A percentile compares a stretch with the other conserved stretches of the same genome.
Conservation (phyloP, 2,329 filamentous ascomycete genomes). For the Rhinocladiella similis region DNA sequence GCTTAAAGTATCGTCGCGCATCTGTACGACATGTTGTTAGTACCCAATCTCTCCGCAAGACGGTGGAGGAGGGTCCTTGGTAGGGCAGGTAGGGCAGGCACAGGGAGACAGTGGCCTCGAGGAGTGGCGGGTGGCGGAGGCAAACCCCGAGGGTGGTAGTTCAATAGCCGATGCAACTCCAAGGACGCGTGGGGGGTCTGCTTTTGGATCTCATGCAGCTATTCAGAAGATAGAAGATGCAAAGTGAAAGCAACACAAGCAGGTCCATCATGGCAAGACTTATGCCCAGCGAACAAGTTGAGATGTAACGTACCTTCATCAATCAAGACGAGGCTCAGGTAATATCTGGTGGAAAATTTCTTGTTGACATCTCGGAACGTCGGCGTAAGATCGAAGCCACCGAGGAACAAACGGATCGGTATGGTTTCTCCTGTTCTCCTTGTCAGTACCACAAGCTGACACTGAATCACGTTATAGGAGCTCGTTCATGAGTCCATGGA, state of each 20-base stretch:
- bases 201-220: background rate
- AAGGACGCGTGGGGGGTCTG: background rate
- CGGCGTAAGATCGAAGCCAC: constrained; percentile 94
- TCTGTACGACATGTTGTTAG: constrained; percentile 48
- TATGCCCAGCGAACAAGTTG: background rate
- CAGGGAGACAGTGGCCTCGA: background rate
- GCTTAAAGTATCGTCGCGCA: constrained; percentile 96
- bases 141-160: background rate
- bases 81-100: background rate
- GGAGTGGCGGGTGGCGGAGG: background rate
- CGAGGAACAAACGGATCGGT: constrained; percentile 93
- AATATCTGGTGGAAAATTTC: constrained; percentile 98
- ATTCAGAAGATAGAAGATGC: background rate
- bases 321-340: constrained; percentile 91
- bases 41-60: background rate
- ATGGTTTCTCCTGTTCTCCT: constrained; percentile 71
- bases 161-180: constrained; percentile 35
- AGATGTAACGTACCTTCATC: constrained; percentile 70
- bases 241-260: too few species aligned
- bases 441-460: constrained; percentile 11
- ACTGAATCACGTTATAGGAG: background rate
- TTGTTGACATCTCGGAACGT: constrained; percentile 99
- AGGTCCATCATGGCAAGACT: too few species aligned
- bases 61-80: too few species aligned
- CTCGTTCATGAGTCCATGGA: too few species aligned